These are phyloP conservation scores for Suillus cothurnatus DNA, from an alignment of 768 basidiomycete genomes.

Conservation along the genomic window DNA sequence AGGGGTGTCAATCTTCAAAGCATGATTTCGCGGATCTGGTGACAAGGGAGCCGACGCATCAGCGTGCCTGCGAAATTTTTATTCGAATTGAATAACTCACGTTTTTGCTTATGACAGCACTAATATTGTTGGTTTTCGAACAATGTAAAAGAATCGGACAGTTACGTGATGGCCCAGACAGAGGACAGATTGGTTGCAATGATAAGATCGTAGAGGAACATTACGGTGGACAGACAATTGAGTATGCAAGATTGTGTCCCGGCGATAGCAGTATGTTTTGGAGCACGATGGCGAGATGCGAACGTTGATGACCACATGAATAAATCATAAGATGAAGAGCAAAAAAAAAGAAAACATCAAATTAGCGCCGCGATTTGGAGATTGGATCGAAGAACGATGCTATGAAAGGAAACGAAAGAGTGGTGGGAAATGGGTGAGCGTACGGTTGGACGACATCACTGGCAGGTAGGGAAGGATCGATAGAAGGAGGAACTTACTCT, in stretches of 20 bases:
- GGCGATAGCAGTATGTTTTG: constrained; percentile 13
- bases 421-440: constrained; percentile 30
- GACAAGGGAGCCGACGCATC: constrained; percentile 10
- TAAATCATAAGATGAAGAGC: constrained; percentile 16
- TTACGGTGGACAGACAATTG: too few relatives aligned
- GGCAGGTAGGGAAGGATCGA: constrained; percentile 27
- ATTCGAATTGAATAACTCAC: constrained; percentile 45
- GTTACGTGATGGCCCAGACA: constrained; percentile 26
- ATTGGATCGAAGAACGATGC: constrained; percentile 41
- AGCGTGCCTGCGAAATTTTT: constrained; percentile 10
- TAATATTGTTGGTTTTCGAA: constrained; percentile 27
- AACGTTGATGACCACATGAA: constrained; percentile 13
- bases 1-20: constrained; percentile 33
- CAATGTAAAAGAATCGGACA: constrained; percentile 5
- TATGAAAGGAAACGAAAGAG: constrained; percentile 23
- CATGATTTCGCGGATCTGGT: constrained; percentile 55
- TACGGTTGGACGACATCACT: constrained; percentile 23
- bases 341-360: constrained; percentile 25
- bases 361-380: constrained; percentile 37
- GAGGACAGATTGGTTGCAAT: neutral
- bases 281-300: constrained; percentile 12
- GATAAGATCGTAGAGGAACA: constrained; percentile 4
- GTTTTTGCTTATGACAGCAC: constrained; percentile 70
- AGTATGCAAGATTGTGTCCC: constrained; percentile 5
- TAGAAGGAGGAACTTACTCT: constrained; percentile 64